Conservation (phyloP, 176 grass and related monocot genomes). For the Elaeis guineensis region DNA sequence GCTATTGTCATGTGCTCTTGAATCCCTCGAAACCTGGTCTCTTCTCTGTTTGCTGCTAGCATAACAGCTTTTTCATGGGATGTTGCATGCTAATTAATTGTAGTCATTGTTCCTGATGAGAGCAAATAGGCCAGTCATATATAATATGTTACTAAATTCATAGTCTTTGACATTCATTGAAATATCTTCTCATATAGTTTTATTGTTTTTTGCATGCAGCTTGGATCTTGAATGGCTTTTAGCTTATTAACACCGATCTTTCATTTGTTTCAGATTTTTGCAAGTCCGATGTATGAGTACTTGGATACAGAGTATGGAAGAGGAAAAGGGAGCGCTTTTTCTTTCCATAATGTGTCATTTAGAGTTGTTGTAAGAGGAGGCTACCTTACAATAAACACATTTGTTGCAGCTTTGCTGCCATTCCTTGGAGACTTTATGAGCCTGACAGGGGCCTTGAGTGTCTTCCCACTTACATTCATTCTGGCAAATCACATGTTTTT, state of each 20-base stretch:
- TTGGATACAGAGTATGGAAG: constrained; percentile 83
- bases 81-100: too few species aligned
- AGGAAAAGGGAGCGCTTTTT: constrained; percentile 47
- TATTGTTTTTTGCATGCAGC: too few species aligned
- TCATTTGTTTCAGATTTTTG: constrained; percentile 69
- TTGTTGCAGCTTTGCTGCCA: constrained; percentile 74
- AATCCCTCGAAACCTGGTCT: too few species aligned
- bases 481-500: constrained; percentile 96
- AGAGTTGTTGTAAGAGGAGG: constrained; percentile 72
- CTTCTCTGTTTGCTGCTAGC: too few species aligned
- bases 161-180: too few species aligned
- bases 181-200: too few species aligned
- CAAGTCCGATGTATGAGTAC: constrained; percentile 93
- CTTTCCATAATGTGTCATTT: constrained; percentile 64
- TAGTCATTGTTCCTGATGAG: too few species aligned
- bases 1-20: too few species aligned
- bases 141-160: too few species aligned
- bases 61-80: too few species aligned
- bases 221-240: too few species aligned
- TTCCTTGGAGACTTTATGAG: constrained; percentile 98
- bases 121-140: too few species aligned
- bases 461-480: constrained; percentile 89
- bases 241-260: neutral
- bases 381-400: constrained; percentile 68
- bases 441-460: constrained; percentile 79